phyloP scores from a whole-genome alignment of 345 rosid genomes.

The Lepidium aucheri region DNA sequence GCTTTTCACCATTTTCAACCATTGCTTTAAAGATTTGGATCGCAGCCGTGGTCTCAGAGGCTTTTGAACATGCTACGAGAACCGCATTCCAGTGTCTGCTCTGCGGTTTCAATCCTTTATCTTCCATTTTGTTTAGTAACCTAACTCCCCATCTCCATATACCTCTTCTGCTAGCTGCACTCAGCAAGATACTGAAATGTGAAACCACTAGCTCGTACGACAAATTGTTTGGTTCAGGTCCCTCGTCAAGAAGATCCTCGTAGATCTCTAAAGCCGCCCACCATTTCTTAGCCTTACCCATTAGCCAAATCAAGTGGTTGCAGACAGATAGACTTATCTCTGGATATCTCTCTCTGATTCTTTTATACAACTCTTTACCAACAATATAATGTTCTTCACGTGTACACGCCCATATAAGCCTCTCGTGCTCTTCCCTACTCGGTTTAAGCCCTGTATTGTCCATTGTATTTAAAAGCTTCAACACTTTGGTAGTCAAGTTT shows the following conservation, averaged over 20 bases:
- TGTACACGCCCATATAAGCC: constrained; percentile 89
- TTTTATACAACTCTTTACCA: constrained; percentile 62
- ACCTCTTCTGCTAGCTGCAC: constrained; percentile 72
- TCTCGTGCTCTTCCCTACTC: constrained; percentile 56
- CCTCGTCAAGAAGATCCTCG: constrained; percentile 79
- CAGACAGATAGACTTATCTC: constrained; percentile 79
- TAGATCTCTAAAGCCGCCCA: constrained; percentile 95
- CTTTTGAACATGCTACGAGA: constrained; percentile 88
- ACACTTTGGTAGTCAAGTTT: constrained; percentile 41
- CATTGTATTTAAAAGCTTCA: constrained; percentile 63
- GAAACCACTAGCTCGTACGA: constrained; percentile 65
- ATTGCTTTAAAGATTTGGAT: constrained; percentile 73
- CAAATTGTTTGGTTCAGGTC: constrained; percentile 77
- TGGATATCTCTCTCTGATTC: constrained; percentile 51
- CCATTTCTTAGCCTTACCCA: constrained; percentile 97
- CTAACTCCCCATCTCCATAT: constrained; percentile 88
- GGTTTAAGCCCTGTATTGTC: constrained; percentile 51
- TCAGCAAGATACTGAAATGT: constrained; percentile 62
- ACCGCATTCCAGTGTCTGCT: constrained; percentile 79
- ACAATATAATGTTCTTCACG: constrained; percentile 64
- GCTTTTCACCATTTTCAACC: constrained; percentile 85
- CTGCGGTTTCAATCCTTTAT: constrained; percentile 75
- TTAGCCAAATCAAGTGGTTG: constrained; percentile 90
- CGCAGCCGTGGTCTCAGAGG: constrained; percentile 69
- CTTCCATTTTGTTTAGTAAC: constrained; percentile 81